These are phyloP conservation scores for Tolypocladium guangdongense DNA, from an alignment of 2,329 filamentous ascomycete genomes.

Conservation along the genomic window DNA sequence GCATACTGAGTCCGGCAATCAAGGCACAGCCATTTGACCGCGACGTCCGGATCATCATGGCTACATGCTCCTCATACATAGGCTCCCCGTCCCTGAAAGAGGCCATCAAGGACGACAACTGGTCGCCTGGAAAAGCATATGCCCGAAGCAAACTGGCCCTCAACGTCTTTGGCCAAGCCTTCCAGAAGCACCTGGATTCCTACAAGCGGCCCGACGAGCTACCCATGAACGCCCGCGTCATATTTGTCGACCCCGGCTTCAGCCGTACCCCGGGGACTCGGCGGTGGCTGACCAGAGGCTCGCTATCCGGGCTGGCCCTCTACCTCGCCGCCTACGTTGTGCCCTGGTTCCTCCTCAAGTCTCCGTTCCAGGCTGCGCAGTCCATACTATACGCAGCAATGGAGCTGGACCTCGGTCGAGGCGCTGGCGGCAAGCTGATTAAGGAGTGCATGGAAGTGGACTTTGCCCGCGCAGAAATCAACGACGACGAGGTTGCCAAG, in stretches of 20 bases:
- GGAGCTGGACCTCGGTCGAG: slow-evolving; percentile 60
- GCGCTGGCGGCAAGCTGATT: slow-evolving; percentile 58
- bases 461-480: slow-evolving; percentile 60
- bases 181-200: slow-evolving; percentile 80
- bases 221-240: slow-evolving; percentile 71
- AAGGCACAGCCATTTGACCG: slow-evolving; percentile 86
- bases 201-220: slow-evolving; percentile 76
- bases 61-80: slow-evolving; percentile 84
- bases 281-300: slow-evolving; percentile 77
- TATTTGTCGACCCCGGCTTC: slow-evolving; percentile 80
- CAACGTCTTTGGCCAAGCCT: slow-evolving; percentile 80
- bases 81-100: slow-evolving; percentile 56
- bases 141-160: slow-evolving; percentile 65
- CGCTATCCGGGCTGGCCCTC: slow-evolving; percentile 63
- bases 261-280: slow-evolving; percentile 78
- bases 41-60: slow-evolving; percentile 79
- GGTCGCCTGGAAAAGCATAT: slow-evolving; percentile 48
- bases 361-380: slow-evolving; percentile 72
- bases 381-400: slow-evolving; percentile 77
- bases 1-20: slow-evolving; percentile 82
- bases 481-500: slow-evolving; percentile 70
- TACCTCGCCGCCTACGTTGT: slow-evolving; percentile 72
- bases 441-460: slow-evolving; percentile 81
- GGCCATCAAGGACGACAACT: slow-evolving; percentile 34
- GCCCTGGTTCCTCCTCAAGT: slow-evolving; percentile 84